phyloP scores from a whole-genome alignment of 345 rosid species.

The Chamaenerion angustifolium region DNA sequence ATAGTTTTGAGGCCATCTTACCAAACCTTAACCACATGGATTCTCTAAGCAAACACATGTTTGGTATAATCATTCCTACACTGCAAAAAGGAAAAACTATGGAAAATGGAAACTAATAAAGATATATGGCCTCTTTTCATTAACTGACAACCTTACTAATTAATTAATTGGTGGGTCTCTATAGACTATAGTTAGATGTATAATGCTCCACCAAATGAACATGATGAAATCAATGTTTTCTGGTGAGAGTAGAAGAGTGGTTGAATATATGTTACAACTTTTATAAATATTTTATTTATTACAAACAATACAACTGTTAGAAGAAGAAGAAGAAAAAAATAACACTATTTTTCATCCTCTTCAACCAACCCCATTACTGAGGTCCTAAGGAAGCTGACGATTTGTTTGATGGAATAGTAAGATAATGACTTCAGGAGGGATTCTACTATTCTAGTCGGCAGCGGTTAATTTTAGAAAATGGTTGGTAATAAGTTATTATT shows the following conservation, averaged over 20 bases:
- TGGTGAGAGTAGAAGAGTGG: no score
- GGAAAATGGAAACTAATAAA: not conserved
- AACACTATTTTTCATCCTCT: not conserved
- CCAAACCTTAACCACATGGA: slow-evolving; percentile 1
- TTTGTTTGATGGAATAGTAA: not conserved
- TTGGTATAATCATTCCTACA: not conserved
- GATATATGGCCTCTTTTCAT: no score
- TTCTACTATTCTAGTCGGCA: no score
- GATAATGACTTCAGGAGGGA: not conserved
- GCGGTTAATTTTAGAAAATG: no score
- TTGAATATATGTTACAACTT: no score
- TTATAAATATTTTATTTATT: not conserved
- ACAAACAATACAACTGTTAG: not conserved
- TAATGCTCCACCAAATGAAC: no score
- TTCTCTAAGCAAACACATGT: not conserved
- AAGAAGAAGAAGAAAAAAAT: not conserved
- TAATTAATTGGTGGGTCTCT: no score
- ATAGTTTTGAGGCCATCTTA: not conserved
- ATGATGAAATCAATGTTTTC: no score
- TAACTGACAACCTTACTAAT: no score
- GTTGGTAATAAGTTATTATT: no score
- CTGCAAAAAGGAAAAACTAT: not conserved
- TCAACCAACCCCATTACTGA: not conserved
- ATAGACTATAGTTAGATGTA: no score
- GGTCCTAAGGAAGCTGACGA: slow-evolving; percentile 2